Evolutionary conservation across 768 basidiomycete species (phyloP).

Genomic region (Leccinum truebloodii): DNA sequence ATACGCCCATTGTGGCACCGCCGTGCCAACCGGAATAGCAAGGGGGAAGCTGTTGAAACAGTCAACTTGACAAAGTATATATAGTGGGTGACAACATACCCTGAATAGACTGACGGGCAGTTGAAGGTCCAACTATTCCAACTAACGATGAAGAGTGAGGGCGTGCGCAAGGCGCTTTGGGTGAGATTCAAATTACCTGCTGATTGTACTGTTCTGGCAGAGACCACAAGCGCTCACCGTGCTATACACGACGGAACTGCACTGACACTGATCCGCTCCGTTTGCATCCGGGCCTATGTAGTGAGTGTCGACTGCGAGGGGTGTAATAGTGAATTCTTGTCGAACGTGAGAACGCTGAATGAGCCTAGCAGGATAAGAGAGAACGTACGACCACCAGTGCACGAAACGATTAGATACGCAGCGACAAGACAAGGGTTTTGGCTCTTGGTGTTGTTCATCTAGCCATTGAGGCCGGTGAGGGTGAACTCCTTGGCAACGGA

Average conservation of each 20-base stretch:
- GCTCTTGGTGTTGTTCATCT: conserved; percentile 44
- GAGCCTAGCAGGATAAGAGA: conserved; percentile 4
- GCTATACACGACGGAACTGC: conserved; percentile 57
- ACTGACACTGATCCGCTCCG: conserved; percentile 43
- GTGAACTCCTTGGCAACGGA: not conserved
- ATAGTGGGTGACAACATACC: conserved; percentile 13
- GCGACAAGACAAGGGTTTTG: conserved; percentile 51
- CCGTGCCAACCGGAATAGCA: conserved; percentile 47
- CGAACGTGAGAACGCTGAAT: conserved; percentile 6
- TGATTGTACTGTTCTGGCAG: conserved; percentile 49
- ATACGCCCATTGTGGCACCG: conserved; percentile 65
- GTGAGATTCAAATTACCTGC: conserved; percentile 30
- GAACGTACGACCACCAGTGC: conserved; percentile 43
- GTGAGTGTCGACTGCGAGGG: conserved; percentile 36
- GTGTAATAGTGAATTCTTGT: conserved; percentile 40
- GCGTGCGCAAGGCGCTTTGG: not conserved
- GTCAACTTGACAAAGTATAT: not conserved
- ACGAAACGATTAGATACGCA: conserved; percentile 44
- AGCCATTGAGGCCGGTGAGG: not conserved
- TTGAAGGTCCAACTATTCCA: conserved; percentile 54
- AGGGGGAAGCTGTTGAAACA: conserved; percentile 42
- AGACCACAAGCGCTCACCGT: conserved; percentile 57
- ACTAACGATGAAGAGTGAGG: conserved; percentile 30
- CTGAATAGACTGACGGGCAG: conserved; percentile 41
- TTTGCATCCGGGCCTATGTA: conserved; percentile 35